phyloP scores from a whole-genome alignment of 140 eudicot genomes.

The Erigeron philadelphicus region DNA sequence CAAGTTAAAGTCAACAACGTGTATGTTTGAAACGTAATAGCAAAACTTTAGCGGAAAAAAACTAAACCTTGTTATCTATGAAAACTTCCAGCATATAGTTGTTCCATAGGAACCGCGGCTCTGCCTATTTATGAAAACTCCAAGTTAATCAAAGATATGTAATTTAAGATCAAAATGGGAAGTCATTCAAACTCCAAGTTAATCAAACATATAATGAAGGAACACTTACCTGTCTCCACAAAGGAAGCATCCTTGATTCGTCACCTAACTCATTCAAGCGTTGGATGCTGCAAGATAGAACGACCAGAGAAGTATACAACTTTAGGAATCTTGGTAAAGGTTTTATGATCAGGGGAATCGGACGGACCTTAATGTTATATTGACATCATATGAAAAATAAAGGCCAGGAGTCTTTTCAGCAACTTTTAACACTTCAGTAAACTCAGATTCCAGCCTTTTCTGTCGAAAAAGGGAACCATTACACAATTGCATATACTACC shows the following conservation, averaged over 20 bases:
- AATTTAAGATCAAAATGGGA: not conserved
- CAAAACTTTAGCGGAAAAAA: no score
- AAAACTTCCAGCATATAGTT: conserved; percentile 86
- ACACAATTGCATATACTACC: not conserved
- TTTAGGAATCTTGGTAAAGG: not conserved
- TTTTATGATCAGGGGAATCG: conserved; percentile 15
- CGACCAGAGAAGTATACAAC: not conserved
- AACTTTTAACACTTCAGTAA: conserved; percentile 58
- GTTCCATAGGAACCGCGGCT: conserved; percentile 95
- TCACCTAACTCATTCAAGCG: conserved; percentile 84
- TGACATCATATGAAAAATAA: conserved; percentile 64
- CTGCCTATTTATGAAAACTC: conserved; percentile 59
- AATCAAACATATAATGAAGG: no score
- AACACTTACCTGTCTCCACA: conserved; percentile 87
- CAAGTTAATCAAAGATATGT: conserved; percentile 12
- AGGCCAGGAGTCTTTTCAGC: conserved; percentile 83
- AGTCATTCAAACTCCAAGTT: no score
- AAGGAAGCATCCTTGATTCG: conserved; percentile 89
- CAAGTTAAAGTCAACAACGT: conserved; percentile 14
- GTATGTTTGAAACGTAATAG: no score
- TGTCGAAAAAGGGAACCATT: conserved; percentile 30
- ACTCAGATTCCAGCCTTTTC: conserved; percentile 86
- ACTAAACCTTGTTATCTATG: conserved; percentile 69
- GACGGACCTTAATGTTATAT: conserved; percentile 63
- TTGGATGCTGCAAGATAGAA: conserved; percentile 54